A percentile compares a stretch with the other conserved stretches of the same genome.
These are phyloP conservation scores for Pythium grandisporangium DNA, from an alignment of 352 stramenopile genomes.

Conservation along the genomic window DNA sequence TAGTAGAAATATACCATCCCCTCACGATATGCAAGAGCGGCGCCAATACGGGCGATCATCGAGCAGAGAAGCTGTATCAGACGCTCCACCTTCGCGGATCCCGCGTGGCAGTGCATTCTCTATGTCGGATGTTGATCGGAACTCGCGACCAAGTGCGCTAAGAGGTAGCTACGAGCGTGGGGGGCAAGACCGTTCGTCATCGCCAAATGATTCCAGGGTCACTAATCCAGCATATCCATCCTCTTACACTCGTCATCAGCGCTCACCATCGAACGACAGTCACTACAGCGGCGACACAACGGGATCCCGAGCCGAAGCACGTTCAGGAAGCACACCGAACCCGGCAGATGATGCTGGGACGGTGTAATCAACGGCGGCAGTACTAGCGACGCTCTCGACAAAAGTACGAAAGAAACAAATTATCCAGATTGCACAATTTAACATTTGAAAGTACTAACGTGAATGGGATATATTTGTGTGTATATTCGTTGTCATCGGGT, in stretches of 20 bases:
- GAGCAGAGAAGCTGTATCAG: too few relatives aligned
- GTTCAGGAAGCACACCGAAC: constrained; percentile 5
- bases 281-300: neutral
- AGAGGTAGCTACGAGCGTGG: constrained; percentile 6
- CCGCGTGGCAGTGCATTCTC: constrained; percentile 38
- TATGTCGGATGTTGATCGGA: constrained; percentile 57
- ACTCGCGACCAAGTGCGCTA: constrained; percentile 12
- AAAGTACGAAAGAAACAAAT: too few relatives aligned
- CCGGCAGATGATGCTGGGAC: constrained; percentile 7
- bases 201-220: constrained; percentile 5
- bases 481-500: too few relatives aligned
- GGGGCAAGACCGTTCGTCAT: neutral
- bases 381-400: too few relatives aligned
- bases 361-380: neutral
- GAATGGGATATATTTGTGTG: too few relatives aligned
- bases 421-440: too few relatives aligned
- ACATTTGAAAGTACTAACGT: too few relatives aligned
- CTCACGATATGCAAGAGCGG: too few relatives aligned
- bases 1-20: neutral
- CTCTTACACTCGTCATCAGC: constrained; percentile 12
- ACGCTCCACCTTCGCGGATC: too few relatives aligned
- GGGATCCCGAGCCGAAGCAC: neutral
- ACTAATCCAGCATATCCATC: too few relatives aligned
- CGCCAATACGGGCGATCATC: too few relatives aligned
- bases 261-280: constrained; percentile 6